A percentile compares a stretch with the other conserved stretches of the same genome.
phyloP scores from a whole-genome alignment of 2,329 filamentous ascomycete species.

The Colletotrichum lindemuthianum region DNA sequence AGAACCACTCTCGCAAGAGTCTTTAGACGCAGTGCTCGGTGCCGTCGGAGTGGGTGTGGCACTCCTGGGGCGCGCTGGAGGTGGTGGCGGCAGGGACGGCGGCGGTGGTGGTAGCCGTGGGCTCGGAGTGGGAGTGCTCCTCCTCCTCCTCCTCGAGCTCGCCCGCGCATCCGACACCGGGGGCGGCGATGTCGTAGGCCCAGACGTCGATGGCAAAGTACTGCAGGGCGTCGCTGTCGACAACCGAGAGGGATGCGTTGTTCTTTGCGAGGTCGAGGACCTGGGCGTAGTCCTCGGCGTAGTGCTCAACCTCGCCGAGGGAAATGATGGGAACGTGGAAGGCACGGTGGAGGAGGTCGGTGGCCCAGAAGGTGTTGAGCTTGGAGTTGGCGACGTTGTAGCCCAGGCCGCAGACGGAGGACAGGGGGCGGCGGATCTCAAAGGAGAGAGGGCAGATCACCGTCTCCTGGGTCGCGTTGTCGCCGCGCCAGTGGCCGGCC shows the following conservation, averaged over 20 bases:
- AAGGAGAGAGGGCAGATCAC: conserved; percentile 76
- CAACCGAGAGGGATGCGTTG: conserved; percentile 57
- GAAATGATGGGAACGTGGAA: conserved; percentile 71
- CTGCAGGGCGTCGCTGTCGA: conserved; percentile 71
- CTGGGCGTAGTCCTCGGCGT: conserved; percentile 66
- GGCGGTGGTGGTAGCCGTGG: conserved; percentile 40
- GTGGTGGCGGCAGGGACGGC: conserved; percentile 62
- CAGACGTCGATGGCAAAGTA: conserved; percentile 77
- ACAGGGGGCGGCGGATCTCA: conserved; percentile 63
- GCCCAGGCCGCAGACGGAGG: conserved; percentile 69
- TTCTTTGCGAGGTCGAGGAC: conserved; percentile 61
- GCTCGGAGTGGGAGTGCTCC: conserved; percentile 3
- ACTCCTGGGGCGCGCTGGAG: conserved; percentile 65
- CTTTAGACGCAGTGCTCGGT: conserved; percentile 42
- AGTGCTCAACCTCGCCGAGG: conserved; percentile 70
- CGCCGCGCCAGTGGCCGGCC: conserved; percentile 75
- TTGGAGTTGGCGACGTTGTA: conserved; percentile 67
- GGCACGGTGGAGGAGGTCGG: conserved; percentile 73
- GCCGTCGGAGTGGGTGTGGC: conserved; percentile 53
- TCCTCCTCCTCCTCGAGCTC: conserved; percentile 38
- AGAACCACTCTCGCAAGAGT: too few relatives aligned
- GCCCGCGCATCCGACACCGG: conserved; percentile 70
- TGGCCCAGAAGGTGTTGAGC: conserved; percentile 72
- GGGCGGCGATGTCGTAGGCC: conserved; percentile 71
- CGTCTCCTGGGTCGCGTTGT: conserved; percentile 72